phyloP scores from a whole-genome alignment of 2,329 filamentous ascomycete genomes.

The Rhynchosporium secalis region DNA sequence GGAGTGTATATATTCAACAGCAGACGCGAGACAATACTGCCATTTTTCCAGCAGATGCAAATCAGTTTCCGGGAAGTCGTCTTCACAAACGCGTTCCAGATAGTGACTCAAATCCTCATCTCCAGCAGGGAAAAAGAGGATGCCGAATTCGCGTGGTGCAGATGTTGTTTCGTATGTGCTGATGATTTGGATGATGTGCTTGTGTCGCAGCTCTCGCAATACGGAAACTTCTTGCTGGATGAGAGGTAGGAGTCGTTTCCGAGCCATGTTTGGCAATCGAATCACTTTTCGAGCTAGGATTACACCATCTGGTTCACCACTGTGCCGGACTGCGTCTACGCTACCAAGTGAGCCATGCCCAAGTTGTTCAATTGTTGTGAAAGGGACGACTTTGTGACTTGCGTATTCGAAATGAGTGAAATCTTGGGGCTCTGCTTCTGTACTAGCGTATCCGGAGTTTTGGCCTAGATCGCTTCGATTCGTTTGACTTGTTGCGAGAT shows the following conservation, averaged over 20 bases:
- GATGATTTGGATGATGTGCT: conserved; percentile 24
- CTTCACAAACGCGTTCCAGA: conserved; percentile 25
- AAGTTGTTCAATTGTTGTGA: conserved; percentile 21
- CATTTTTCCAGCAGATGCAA: conserved; percentile 15
- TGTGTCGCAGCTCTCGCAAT: conserved; percentile 21
- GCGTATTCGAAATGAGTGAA: conserved; percentile 21
- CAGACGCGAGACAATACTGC: conserved; percentile 27
- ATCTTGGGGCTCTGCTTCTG: neutral
- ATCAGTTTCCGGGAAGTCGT: conserved; percentile 22
- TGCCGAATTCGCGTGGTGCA: conserved; percentile 24
- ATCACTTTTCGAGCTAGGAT: conserved; percentile 26
- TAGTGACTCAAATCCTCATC: conserved; percentile 27
- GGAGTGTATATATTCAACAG: conserved; percentile 24
- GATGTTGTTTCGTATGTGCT: conserved; percentile 26
- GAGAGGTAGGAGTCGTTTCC: conserved; percentile 23
- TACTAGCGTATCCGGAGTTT: neutral
- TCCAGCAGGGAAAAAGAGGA: conserved; percentile 24
- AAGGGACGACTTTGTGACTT: conserved; percentile 20
- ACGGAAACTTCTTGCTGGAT: conserved; percentile 27
- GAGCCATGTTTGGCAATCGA: conserved; percentile 20
- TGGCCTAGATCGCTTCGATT: neutral
- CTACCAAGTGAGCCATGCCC: conserved; percentile 26
- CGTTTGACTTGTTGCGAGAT: neutral
- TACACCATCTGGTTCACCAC: neutral
- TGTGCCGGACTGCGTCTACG: conserved; percentile 23